Percentiles rank a stretch among this genome's conserved stretches.
phyloP scores from a whole-genome alignment of 2,329 filamentous ascomycete species.

The Colletotrichum tofieldiae region DNA sequence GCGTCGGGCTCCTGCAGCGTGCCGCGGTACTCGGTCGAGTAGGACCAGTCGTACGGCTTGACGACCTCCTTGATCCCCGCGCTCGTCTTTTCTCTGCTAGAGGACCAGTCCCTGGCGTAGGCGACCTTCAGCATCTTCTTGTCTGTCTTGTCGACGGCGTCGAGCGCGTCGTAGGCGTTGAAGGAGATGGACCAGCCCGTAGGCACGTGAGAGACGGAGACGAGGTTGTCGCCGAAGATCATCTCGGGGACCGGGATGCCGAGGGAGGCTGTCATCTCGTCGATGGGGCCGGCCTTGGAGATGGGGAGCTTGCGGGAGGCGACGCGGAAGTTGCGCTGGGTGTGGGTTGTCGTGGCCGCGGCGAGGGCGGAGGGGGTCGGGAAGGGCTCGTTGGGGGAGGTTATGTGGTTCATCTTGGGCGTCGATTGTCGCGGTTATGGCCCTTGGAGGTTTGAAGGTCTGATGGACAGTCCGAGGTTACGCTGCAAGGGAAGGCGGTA shows the following conservation, averaged over 20 bases:
- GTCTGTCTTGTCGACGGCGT: slow-evolving; percentile 94
- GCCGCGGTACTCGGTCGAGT: slow-evolving; percentile 89
- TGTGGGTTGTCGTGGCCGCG: slow-evolving; percentile 70
- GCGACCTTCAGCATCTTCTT: slow-evolving; percentile 92
- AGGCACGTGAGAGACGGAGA: slow-evolving; percentile 80
- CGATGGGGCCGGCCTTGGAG: slow-evolving; percentile 91
- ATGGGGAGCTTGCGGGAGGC: slow-evolving; percentile 93
- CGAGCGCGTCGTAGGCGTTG: slow-evolving; percentile 88
- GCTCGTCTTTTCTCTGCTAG: slow-evolving; percentile 79
- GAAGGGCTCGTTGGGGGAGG: slow-evolving; percentile 67
- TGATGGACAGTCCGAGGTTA: neutral
- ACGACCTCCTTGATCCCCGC: slow-evolving; percentile 94
- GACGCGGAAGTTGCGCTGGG: slow-evolving; percentile 80
- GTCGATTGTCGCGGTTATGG: slow-evolving; percentile 21
- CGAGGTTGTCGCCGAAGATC: slow-evolving; percentile 98
- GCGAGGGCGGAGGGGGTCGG: slow-evolving; percentile 66
- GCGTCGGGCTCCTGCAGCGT: slow-evolving; percentile 62
- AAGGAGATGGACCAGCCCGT: slow-evolving; percentile 87
- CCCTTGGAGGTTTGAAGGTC: neutral
- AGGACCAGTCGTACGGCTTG: slow-evolving; percentile 98
- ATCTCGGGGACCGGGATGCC: slow-evolving; percentile 95
- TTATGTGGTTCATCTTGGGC: slow-evolving; percentile 57
- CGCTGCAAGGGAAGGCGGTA: neutral
- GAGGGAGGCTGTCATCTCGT: slow-evolving; percentile 83
- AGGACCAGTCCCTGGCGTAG: slow-evolving; percentile 89